Evolutionary conservation across 2,329 filamentous ascomycete genomes (phyloP), one percentile per base, ranked within the genome.

Genomic region (Sporothrix humicola): DNA sequence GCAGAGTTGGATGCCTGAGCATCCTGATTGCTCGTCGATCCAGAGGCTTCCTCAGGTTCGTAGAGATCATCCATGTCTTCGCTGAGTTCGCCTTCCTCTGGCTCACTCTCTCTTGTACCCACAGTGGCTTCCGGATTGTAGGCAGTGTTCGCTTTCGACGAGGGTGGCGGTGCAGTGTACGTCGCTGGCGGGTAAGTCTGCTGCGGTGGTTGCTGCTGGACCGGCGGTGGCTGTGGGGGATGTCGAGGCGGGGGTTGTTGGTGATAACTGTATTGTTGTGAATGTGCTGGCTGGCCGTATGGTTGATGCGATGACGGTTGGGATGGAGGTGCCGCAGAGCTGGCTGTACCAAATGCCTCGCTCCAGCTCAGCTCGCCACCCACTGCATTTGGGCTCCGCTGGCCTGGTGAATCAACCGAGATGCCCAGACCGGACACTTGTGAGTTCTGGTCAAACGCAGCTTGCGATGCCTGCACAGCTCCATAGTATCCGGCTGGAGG

Each of bases 1-100:
- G 69, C 15, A 9, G 73, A 69, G 9, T 31, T 37, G 10, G 52
- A 48, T n/a, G 72, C 10, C 8, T 17, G 46, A 10, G 12, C 52
- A 17, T 23, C 44, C 6, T 23, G 15, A 37, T 50, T 63, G 13
- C 46, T 59, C 8, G 54, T 37, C 7, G 71, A 63, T n/a, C 46
- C 65, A 0, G 74, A 73, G 6, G 23, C 48, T 44, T 52, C 69
- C n/a, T 74, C 73, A 1, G 73, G 73, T 9, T 72, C 68, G 54
- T 74, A 74, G 2, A 23, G 13, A 7, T 72, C 78, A 69, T 89
- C 87, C 68, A 87, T 85, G 77, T 91, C 90, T 77, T 95, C 93
- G 76, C 89, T 92, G 44, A 96, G 80, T 80, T 97, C 93, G 17
- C 92, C 93, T 78, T 97, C 93, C 78, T 96, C 93, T 37, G 81